phyloP scores from a whole-genome alignment of 2,329 filamentous ascomycete species.

The Rutstroemia sp. region DNA sequence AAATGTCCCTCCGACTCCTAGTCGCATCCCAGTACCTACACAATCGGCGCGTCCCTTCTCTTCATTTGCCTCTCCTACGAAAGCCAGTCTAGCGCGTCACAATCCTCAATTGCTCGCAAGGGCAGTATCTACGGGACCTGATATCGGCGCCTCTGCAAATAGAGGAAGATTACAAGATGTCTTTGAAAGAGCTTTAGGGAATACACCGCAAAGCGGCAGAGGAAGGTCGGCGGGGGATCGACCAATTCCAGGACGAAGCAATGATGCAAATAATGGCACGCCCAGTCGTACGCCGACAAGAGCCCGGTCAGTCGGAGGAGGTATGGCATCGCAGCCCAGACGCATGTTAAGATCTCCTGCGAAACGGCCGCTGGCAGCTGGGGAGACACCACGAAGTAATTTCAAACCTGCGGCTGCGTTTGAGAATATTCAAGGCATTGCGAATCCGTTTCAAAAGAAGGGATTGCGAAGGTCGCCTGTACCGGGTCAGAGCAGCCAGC shows the following conservation, averaged over 20 bases:
- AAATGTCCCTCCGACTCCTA: constrained; percentile 34
- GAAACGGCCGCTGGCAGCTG: constrained; percentile 11
- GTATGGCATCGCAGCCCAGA: constrained; percentile 23
- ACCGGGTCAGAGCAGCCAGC: constrained; percentile 5
- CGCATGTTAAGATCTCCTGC: constrained; percentile 23
- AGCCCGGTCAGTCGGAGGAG: constrained; percentile 15
- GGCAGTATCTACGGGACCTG: constrained; percentile 23
- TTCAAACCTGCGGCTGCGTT: constrained; percentile 5
- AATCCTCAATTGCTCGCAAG: constrained; percentile 51
- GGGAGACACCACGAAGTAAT: constrained; percentile 8
- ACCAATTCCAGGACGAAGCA: not conserved
- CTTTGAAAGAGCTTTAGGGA: constrained; percentile 21
- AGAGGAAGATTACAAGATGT: constrained; percentile 26
- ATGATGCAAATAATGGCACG: not conserved
- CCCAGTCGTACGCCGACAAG: constrained; percentile 10
- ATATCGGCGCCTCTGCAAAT: constrained; percentile 28
- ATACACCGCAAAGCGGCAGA: constrained; percentile 12
- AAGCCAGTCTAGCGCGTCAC: constrained; percentile 52
- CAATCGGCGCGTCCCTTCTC: constrained; percentile 29
- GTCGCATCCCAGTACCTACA: constrained; percentile 22
- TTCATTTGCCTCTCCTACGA: constrained; percentile 62
- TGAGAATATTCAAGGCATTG: constrained; percentile 6
- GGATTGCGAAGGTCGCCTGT: constrained; percentile 23
- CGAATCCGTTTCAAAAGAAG: constrained; percentile 26
- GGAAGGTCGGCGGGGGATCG: constrained; percentile 14